Evolutionary conservation across 164 flowering plant genomes (phyloP).

Genomic region (Warburgia ugandensis): DNA sequence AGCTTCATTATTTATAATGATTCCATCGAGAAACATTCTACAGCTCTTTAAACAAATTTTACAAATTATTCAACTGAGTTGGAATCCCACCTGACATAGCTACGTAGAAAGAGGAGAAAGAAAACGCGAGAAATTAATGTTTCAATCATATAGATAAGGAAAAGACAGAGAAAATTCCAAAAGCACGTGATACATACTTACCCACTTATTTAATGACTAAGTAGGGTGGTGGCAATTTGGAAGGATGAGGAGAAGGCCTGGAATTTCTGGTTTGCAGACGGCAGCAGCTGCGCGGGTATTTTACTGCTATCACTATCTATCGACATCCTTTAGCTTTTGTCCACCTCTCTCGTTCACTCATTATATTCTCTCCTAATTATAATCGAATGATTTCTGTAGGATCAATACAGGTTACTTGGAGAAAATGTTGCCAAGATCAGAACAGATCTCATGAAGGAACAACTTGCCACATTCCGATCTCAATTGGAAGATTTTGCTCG

Average conservation of each 20-base stretch:
- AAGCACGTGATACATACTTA: too few species aligned
- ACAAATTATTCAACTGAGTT: too few species aligned
- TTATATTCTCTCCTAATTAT: neutral
- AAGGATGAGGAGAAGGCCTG: slow-evolving; percentile 33
- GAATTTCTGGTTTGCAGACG: slow-evolving; percentile 38
- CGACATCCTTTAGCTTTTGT: neutral
- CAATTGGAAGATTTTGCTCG: slow-evolving; percentile 96
- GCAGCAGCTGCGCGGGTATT: slow-evolving; percentile 38
- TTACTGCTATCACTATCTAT: neutral
- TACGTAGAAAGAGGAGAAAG: too few species aligned
- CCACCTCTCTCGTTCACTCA: neutral
- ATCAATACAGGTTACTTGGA: slow-evolving; percentile 82
- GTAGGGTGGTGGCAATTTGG: neutral
- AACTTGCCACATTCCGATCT: slow-evolving; percentile 78
- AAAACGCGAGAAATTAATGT: too few species aligned
- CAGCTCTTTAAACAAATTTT: too few species aligned
- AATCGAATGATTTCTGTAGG: slow-evolving; percentile 28
- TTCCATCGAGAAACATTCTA: too few species aligned
- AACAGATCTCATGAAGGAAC: slow-evolving; percentile 94
- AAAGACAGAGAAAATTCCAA: too few species aligned
- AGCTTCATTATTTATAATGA: too few species aligned
- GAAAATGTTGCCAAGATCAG: slow-evolving; percentile 90
- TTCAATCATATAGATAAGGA: too few species aligned
- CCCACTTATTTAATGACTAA: too few species aligned
- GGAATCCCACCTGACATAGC: too few species aligned